Evolutionary conservation across 2,329 filamentous ascomycete genomes (phyloP), one percentile per base, ranked within the genome.

Genomic region (Pezicula rhizophila): DNA sequence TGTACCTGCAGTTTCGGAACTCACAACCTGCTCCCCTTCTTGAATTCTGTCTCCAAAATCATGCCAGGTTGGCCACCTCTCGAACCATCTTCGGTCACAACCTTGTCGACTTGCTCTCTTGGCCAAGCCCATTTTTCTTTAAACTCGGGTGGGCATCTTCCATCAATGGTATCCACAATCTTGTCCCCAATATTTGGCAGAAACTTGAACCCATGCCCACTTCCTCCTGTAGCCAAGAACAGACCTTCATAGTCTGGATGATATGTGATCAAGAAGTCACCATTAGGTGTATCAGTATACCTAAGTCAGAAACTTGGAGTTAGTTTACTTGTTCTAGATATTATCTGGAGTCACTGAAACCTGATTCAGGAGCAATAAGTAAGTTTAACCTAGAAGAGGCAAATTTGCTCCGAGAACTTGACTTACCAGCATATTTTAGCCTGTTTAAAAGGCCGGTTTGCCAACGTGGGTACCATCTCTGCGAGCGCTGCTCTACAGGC

Each of bases 281-380:
- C 79, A n/a, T 72, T 71, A 0, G 79, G 79, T 49, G 81, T 84
- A 64, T 84, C 81, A 3, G 75, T 80, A 57, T 84, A 84, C n/a
- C n/a, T n/a, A n/a, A n/a, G n/a, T n/a, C n/a, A n/a, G n/a, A n/a
- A n/a, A n/a, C n/a, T n/a, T n/a, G n/a, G n/a, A n/a, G n/a, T n/a
- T n/a, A n/a, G n/a, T n/a, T n/a, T n/a, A n/a, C n/a, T n/a, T n/a
- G n/a, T n/a, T n/a, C n/a, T n/a, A n/a, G n/a, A n/a, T n/a, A n/a
- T n/a, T n/a, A n/a, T n/a, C n/a, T n/a, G n/a, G n/a, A n/a, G n/a
- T n/a, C n/a, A n/a, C n/a, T n/a, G n/a, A n/a, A n/a, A n/a, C n/a
- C n/a, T n/a, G n/a, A n/a, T n/a, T n/a, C n/a, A n/a, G n/a, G n/a
- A n/a, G n/a, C n/a, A n/a, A n/a, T n/a, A n/a, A n/a, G n/a, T n/a